Evolutionary conservation across 2,329 filamentous ascomycete species (phyloP), one percentile per base, ranked within the genome.

Genomic region (Botrytis paeoniae): DNA sequence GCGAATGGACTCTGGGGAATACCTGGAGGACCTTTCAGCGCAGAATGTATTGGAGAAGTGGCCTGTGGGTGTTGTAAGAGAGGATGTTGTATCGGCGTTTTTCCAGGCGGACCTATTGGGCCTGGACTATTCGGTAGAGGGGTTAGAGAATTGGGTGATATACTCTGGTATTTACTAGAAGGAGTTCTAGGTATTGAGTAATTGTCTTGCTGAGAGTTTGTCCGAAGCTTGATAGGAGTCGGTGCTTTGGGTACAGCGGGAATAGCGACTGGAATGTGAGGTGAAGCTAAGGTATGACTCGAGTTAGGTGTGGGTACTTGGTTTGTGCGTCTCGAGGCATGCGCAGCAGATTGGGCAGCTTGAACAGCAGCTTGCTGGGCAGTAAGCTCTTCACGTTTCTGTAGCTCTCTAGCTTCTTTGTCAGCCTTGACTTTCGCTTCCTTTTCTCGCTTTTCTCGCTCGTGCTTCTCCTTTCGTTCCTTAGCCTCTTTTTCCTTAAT

Each of bases 161-260:
- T 84, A 74, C 86, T 87, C 74, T 90, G 88, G 76, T 87, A 89
- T 29, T 85, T 81, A 7, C 81, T 83, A 60, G 84, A 84, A 1
- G 93, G 91, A 4, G 90, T 88, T 75, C 92, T 90, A 4, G 93
- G 92, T 29, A 78, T 88, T 12, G 88, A 85, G 80, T 91, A 89
- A 16, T 89, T 89, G 39, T 91, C 91, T 80, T 96, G 94, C 76
- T 97, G 93, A 64, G 89, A 84, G 74, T 75, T 74, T 29, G 95
- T 93, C 72, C 93, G 90, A 54, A 90, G 88, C 75, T 92, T 92
- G 76, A 90, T 91, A 14, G 94, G 93, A 20, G 93, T 95, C 8
- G 94, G 90, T 32, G 91, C 91, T 81, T 97, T 97, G 20, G 94
- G 91, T 64, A 97, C 83, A 39, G 90, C 91, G 12, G 96, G 95